Base-by-base conservation (phyloP, 2,329 filamentous ascomycete species). In the Madurella mycetomatis region DNA sequence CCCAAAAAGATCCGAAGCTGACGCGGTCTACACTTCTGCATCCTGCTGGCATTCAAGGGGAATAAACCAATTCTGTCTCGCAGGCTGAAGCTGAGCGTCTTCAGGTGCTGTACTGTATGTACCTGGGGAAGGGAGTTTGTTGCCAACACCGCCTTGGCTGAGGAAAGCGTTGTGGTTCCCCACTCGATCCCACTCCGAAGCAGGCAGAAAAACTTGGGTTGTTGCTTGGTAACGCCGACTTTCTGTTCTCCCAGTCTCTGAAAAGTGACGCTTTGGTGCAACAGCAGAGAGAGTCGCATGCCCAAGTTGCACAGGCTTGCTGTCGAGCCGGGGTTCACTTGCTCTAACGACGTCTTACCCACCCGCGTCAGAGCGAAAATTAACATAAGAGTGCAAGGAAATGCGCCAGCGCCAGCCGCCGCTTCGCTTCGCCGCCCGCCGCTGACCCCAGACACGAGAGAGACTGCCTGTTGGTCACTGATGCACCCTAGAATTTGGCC, bases 351-450 rank as follows among this genome's bases (percentile, higher is more conserved):
- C 16, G 18, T 30, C 48, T n/a, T 16, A 25, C 4, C 25, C 34
- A 37, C 13, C 9, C 11, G 41, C 30, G 43, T 39, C 18, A 11
- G 34, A 9, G 9, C n/a, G 11, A 17, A n/a, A 54, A 48, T 19
- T 41, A n/a, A 39, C 19, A 12, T 16, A 2, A 17, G n/a, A 8
- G 7, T 16, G 30, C 17, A 39, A 25, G 54, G 47, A 51, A 40
- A 48, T 48, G 51, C 55, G 43, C 51, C 44, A 45, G 49, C 30
- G 41, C 41, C 41, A 25, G 47, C 25, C 39, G 40, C 25, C 50
- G 39, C 43, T 44, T 52, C 32, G 18, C 50, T 51, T 53, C 45
- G 45, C 55, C 48, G 51, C 48, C 41, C 45, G 46, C 47, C 50
- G 48, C 55, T 54, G 45, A 54, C 45, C 19, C 30, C 25, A 12